Conservation (phyloP, 2,329 filamentous ascomycete genomes). For the Colletotrichum chrysophilum region DNA sequence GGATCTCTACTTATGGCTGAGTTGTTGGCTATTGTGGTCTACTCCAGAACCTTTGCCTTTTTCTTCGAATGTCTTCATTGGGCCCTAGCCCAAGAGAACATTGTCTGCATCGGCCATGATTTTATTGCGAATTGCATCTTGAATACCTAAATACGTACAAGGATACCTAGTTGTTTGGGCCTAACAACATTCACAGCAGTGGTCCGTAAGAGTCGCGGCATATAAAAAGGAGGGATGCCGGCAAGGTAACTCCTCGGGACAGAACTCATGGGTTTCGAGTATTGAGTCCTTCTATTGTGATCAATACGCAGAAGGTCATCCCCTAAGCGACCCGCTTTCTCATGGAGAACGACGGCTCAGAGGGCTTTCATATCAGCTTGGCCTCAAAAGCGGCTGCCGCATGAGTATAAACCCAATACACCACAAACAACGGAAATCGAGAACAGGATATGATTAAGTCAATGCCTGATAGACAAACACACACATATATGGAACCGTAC, state of each 20-base stretch:
- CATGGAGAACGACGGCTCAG: not conserved
- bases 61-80: too few relatives aligned
- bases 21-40: not conserved
- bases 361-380: not conserved
- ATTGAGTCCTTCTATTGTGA: not conserved
- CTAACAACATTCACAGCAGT: not conserved
- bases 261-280: not conserved
- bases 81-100: too few relatives aligned
- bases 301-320: too few relatives aligned
- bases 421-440: not conserved
- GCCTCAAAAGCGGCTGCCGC: not conserved
- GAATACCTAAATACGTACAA: not conserved
- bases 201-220: not conserved
- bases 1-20: not conserved
- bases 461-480: not conserved
- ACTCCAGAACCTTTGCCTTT: not conserved
- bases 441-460: not conserved
- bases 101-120: too few relatives aligned
- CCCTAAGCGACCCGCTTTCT: not conserved
- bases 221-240: not conserved
- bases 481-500: not conserved
- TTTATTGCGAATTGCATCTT: not conserved
- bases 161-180: not conserved
- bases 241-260: rapidly evolving
- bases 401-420: not conserved